These are phyloP conservation scores for Saturnispora quitensis DNA, from an alignment of 805 yeast genomes.

Conservation along the genomic window DNA sequence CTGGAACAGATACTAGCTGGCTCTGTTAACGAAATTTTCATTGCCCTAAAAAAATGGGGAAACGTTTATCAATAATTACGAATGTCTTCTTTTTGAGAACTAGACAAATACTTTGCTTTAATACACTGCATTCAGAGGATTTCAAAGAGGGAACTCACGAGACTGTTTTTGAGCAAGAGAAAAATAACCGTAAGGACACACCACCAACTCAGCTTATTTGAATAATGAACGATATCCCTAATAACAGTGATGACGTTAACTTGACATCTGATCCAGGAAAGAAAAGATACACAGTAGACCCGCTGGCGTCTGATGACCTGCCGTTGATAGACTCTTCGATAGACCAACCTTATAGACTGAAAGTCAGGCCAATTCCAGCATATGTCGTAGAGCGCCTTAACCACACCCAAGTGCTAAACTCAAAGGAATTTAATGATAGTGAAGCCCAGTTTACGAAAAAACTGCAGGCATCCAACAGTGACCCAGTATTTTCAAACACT, in stretches of 20 bases:
- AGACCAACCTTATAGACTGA: not conserved
- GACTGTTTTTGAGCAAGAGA: no score
- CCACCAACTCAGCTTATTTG: not conserved
- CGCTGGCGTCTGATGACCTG: not conserved
- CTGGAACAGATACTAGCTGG: not conserved
- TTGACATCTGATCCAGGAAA: not conserved
- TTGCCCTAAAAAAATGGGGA: not conserved
- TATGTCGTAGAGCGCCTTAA: constrained; percentile 15
- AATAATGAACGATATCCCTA: not conserved
- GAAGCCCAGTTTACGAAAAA: not conserved
- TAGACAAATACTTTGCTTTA: not conserved
- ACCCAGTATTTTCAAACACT: not conserved
- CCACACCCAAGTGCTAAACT: not conserved
- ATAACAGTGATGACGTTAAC: not conserved
- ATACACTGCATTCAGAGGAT: not conserved
- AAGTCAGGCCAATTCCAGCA: constrained; percentile 9
- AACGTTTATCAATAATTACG: not conserved
- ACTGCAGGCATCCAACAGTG: not conserved
- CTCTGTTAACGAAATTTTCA: not conserved
- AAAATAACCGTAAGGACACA: no score
- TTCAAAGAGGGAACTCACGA: no score
- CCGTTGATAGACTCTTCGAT: not conserved
- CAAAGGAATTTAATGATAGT: not conserved
- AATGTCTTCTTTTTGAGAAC: not conserved
- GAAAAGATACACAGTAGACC: not conserved